A percentile compares a stretch with the other conserved stretches of the same genome.
Evolutionary conservation across 2,329 filamentous ascomycete genomes (phyloP).

Genomic region (Penicillium brevicompactum): DNA sequence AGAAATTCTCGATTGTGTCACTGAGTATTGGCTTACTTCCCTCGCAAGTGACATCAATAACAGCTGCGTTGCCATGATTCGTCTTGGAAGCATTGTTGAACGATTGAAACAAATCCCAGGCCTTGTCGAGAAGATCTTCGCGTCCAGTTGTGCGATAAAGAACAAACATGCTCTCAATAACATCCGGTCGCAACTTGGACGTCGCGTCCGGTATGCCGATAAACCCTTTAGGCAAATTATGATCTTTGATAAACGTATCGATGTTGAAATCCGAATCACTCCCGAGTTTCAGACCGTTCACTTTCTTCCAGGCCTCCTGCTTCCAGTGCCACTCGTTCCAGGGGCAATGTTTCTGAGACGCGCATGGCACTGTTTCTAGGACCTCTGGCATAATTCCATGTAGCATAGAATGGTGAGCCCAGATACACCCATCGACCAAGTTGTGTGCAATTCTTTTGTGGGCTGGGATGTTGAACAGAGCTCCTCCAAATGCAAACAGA

Average conservation of each 20-base stretch:
- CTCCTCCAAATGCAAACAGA: constrained; percentile 57
- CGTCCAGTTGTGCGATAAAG: constrained; percentile 90
- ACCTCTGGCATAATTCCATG: constrained; percentile 59
- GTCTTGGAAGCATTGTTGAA: constrained; percentile 69
- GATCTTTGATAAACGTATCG: constrained; percentile 14
- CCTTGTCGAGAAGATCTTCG: constrained; percentile 72
- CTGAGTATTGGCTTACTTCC: constrained; percentile 37
- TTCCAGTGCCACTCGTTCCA: constrained; percentile 41
- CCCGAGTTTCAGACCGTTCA: constrained; percentile 3
- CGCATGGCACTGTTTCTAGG: constrained; percentile 48
- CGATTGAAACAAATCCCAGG: constrained; percentile 81
- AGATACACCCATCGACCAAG: constrained; percentile 58
- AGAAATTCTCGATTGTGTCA: constrained; percentile 84
- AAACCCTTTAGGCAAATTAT: constrained; percentile 21
- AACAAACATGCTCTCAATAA: constrained; percentile 85
- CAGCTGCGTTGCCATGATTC: constrained; percentile 65
- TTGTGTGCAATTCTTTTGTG: constrained; percentile 54
- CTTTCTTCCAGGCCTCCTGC: constrained; percentile 26
- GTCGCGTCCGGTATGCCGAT: constrained; percentile 14
- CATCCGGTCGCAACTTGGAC: constrained; percentile 65
- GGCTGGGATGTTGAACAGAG: constrained; percentile 52
- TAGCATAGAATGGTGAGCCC: constrained; percentile 54
- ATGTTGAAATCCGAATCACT: constrained; percentile 7
- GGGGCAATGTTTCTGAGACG: constrained; percentile 40
- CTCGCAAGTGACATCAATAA: constrained; percentile 26